These are phyloP conservation scores for Sporisorium exsertum DNA, from an alignment of 1,284 basidiomycete species.

Conservation along the genomic window DNA sequence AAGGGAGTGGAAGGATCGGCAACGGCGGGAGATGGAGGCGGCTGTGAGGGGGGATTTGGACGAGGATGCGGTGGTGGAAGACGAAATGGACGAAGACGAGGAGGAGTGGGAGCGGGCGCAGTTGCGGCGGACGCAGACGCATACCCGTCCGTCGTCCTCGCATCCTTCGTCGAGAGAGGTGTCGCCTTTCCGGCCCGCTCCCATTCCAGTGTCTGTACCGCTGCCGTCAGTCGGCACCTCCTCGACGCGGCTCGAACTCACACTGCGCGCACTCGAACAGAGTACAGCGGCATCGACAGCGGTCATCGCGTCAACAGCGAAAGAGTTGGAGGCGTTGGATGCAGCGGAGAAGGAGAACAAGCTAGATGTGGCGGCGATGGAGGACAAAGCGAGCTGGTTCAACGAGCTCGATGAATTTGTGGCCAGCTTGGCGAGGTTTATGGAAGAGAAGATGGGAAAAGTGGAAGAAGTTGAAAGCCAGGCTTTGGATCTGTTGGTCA, in stretches of 20 bases:
- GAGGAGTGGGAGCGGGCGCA: slow-evolving; percentile 70
- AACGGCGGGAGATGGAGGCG: slow-evolving; percentile 47
- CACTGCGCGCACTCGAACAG: slow-evolving; percentile 40
- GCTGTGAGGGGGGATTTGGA: slow-evolving; percentile 41
- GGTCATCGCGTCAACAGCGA: slow-evolving; percentile 24
- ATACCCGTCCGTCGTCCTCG: neutral
- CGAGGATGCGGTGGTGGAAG: slow-evolving; percentile 75
- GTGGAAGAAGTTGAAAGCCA: slow-evolving; percentile 59
- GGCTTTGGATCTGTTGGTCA: slow-evolving; percentile 29
- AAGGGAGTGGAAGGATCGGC: slow-evolving; percentile 31
- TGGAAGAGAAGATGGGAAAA: slow-evolving; percentile 54
- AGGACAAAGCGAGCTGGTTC: slow-evolving; percentile 61
- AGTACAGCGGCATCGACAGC: slow-evolving; percentile 33
- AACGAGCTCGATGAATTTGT: slow-evolving; percentile 61
- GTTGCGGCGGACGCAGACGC: slow-evolving; percentile 44
- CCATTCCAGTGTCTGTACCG: slow-evolving; percentile 48
- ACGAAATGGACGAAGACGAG: slow-evolving; percentile 80
- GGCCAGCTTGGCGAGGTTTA: slow-evolving; percentile 53
- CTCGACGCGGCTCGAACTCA: slow-evolving; percentile 43
- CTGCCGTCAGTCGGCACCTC: slow-evolving; percentile 57
- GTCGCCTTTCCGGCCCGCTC: slow-evolving; percentile 51
- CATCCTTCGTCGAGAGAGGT: slow-evolving; percentile 27
- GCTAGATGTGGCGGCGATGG: slow-evolving; percentile 41
- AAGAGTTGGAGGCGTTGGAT: slow-evolving; percentile 39
- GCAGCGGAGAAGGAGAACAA: slow-evolving; percentile 55